Evolutionary conservation across 805 yeast species (phyloP).

Genomic region (Starmerella stigmatis): DNA sequence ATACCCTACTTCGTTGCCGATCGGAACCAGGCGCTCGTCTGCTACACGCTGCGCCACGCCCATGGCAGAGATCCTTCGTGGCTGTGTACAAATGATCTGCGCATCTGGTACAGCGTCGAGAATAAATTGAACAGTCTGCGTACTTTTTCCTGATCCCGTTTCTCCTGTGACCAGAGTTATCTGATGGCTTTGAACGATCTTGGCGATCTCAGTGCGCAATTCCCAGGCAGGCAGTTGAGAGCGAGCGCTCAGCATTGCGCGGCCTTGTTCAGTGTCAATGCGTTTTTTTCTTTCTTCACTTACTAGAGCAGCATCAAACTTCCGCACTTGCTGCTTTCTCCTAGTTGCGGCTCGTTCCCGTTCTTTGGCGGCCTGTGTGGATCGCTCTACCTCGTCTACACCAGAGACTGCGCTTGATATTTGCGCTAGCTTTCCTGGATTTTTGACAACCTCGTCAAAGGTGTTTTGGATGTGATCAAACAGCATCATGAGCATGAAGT

Average conservation of each 20-base stretch:
- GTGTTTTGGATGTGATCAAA: slow-evolving; percentile 70
- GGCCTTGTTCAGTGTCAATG: slow-evolving; percentile 31
- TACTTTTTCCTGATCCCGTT: slow-evolving; percentile 95
- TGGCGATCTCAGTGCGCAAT: slow-evolving; percentile 46
- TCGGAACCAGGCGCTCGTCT: slow-evolving; percentile 55
- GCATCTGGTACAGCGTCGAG: slow-evolving; percentile 50
- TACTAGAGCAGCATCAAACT: slow-evolving; percentile 31
- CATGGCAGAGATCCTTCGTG: slow-evolving; percentile 89
- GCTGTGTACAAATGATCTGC: slow-evolving; percentile 77
- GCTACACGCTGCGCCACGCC: slow-evolving; percentile 90
- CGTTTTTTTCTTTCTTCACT: slow-evolving; percentile 32
- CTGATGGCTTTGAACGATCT: slow-evolving; percentile 46
- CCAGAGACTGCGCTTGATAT: slow-evolving; percentile 28
- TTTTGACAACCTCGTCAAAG: slow-evolving; percentile 44
- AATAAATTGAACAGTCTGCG: slow-evolving; percentile 85
- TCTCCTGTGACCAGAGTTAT: slow-evolving; percentile 86
- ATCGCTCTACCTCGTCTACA: slow-evolving; percentile 15
- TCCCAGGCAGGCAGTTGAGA: slow-evolving; percentile 74
- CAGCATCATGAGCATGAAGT: slow-evolving; percentile 55
- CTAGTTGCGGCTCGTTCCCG: background rate
- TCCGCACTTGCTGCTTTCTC: background rate
- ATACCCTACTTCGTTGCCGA: slow-evolving; percentile 79
- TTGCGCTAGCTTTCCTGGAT: slow-evolving; percentile 62
- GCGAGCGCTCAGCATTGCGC: slow-evolving; percentile 39
- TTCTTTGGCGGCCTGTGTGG: slow-evolving; percentile 4